Base-by-base conservation (phyloP, 352 stramenopile genomes). In the Globisporangium barbulae region DNA sequence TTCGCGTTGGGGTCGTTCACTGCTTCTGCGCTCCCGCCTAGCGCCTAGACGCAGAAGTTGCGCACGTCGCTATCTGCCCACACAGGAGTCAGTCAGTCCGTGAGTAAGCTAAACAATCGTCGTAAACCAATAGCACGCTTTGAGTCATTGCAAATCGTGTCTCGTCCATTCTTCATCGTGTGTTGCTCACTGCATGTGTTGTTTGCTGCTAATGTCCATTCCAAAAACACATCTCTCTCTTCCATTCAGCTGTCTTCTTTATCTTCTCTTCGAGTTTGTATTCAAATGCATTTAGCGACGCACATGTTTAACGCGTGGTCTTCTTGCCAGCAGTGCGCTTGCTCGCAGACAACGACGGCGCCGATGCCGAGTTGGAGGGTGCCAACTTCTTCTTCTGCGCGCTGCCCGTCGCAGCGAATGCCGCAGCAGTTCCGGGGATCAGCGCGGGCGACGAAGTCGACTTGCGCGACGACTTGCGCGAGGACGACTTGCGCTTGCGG, bases 381-480 rank as follows among this genome's bases (percentile, higher is more conserved):
- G 8, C 8, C 25, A 19, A 2, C 33, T 65, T 60, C 50, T 65
- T 65, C 41, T 65, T 53, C 50, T 47, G 37, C 22, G 48, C 17
- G 37, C n/a, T 60, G 17, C 19, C 13, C 12, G 5, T 17, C 17
- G 37, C 17, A 42, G 50, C 15, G 25, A 28, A 28, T 28, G 25
- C 25, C 25, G 25, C 25, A n/a, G 28, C 22, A 25, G 8, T 58
- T 15, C 10, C 44, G 22, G 58, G 72, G 13, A 69, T 37, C 13
- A 67, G 75, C 55, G 57, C 48, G 50, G 35, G 64, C 5, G 66
- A 53, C 1, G 45, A 21, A 41, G 53, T 28, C 15, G 63, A 21
- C 68, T 74, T 76, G 45, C 68, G 68, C 49, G 59, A 47, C 0
- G 59, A 33, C 67, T 90, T 89, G 41, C 72, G 78, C 54, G 39